These are phyloP conservation scores for Ballota nigra DNA, from an alignment of 257 asterid genomes.

Conservation along the genomic window DNA sequence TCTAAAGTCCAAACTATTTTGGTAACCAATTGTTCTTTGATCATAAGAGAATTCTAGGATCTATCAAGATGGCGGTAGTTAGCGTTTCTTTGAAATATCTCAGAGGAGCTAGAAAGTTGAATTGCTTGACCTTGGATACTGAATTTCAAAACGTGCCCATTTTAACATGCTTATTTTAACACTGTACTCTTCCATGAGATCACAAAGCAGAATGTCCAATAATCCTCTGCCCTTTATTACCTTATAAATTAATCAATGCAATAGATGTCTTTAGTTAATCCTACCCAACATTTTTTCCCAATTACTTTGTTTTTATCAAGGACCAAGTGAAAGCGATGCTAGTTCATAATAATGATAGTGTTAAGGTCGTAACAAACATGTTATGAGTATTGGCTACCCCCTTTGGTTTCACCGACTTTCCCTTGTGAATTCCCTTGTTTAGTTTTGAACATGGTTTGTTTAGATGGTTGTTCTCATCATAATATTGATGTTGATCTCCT, in stretches of 20 bases:
- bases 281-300: not conserved
- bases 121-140: not conserved
- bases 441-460: too few species aligned
- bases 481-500: too few species aligned
- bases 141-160: not conserved
- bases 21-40: not conserved
- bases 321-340: not conserved
- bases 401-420: too few species aligned
- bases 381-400: too few species aligned
- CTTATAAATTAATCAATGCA: slow-evolving; percentile 3
- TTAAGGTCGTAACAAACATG: slow-evolving; percentile 17
- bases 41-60: not conserved
- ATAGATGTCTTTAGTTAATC: not conserved
- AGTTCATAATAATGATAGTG: slow-evolving; percentile 9
- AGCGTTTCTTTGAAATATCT: not conserved
- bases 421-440: too few species aligned
- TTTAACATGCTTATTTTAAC: not conserved
- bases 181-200: not conserved
- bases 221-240: not conserved
- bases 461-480: too few species aligned
- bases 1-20: not conserved
- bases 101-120: not conserved
- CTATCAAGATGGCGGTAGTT: not conserved
- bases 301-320: not conserved
- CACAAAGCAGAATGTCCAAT: slow-evolving; percentile 5